A percentile compares a stretch with the other conserved stretches of the same genome.
Conservation (phyloP, 202 grass and related monocot species). For the Carex arenaria region DNA sequence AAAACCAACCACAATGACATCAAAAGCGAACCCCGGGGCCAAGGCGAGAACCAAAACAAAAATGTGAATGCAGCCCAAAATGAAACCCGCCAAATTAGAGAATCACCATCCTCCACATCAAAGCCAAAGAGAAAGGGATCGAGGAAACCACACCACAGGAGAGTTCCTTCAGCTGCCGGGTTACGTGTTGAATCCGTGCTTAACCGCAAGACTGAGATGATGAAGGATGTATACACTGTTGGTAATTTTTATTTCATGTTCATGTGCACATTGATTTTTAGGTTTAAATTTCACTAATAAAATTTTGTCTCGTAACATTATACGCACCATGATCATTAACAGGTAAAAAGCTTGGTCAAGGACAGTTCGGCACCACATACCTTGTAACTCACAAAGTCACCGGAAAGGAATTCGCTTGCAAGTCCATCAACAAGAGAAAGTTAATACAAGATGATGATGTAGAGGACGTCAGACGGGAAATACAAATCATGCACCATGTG, state of each 20-base stretch:
- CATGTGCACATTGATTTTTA: neutral
- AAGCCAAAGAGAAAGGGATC: slow-evolving; percentile 21
- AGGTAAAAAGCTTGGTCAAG: slow-evolving; percentile 64
- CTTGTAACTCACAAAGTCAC: slow-evolving; percentile 59
- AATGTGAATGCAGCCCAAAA: neutral
- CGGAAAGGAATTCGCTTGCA: slow-evolving; percentile 63
- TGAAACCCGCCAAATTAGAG: neutral
- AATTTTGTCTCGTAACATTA: neutral
- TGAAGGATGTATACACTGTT: slow-evolving; percentile 83
- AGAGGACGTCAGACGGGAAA: slow-evolving; percentile 79
- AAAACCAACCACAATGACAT: neutral
- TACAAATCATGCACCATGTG: slow-evolving; percentile 97
- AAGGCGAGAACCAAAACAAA: neutral
- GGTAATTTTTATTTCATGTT: slow-evolving; percentile 22
- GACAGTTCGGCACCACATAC: slow-evolving; percentile 84
- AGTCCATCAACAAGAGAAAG: slow-evolving; percentile 84
- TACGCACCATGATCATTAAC: neutral
- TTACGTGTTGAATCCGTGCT: slow-evolving; percentile 66
- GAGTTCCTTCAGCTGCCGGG: slow-evolving; percentile 55
- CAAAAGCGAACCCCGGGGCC: neutral
- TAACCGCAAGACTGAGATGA: slow-evolving; percentile 61
- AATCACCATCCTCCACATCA: neutral
- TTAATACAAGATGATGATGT: slow-evolving; percentile 71
- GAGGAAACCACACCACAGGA: slow-evolving; percentile 50
- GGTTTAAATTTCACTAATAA: neutral